Percentiles rank a stretch among this genome's conserved stretches.
Conservation (phyloP, 1,139 yeast species). For the Starmera stellimalicola region DNA sequence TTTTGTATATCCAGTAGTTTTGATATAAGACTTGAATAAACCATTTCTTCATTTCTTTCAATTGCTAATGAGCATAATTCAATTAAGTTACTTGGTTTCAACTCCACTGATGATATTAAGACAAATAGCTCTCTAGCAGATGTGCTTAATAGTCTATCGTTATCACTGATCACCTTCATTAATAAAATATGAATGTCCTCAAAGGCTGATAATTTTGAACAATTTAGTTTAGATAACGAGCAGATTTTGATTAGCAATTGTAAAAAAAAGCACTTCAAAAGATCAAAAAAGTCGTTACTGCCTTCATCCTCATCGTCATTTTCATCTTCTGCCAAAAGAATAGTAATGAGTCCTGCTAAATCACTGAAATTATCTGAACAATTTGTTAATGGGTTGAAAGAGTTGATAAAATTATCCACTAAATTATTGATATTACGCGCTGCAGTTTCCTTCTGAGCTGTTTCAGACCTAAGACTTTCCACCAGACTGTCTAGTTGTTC, state of each 20-base stretch:
- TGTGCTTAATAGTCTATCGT: too few relatives aligned
- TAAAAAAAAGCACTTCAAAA: background rate
- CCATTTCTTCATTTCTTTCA: background rate
- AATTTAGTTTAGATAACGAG: constrained; percentile 1
- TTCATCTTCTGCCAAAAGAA: background rate
- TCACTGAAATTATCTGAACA: constrained; percentile 1
- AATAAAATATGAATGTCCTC: background rate
- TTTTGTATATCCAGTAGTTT: constrained; percentile 9
- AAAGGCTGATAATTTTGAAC: background rate
- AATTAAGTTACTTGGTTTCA: background rate
- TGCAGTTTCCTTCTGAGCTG: too few relatives aligned
- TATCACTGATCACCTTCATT: background rate
- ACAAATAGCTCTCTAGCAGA: background rate
- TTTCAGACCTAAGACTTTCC: too few relatives aligned
- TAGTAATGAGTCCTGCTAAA: background rate
- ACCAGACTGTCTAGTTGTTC: too few relatives aligned
- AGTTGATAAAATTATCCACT: constrained; percentile 1
- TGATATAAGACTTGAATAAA: constrained; percentile 2
- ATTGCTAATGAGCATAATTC: background rate
- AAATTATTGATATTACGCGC: too few relatives aligned
- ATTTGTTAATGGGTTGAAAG: constrained; percentile 1
- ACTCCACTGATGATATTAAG: background rate
- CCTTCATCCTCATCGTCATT: too few relatives aligned
- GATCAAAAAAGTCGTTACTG: too few relatives aligned
- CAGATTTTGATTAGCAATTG: background rate